phyloP scores from a whole-genome alignment of 2,329 filamentous ascomycete species.

The Cercospora sp. region DNA sequence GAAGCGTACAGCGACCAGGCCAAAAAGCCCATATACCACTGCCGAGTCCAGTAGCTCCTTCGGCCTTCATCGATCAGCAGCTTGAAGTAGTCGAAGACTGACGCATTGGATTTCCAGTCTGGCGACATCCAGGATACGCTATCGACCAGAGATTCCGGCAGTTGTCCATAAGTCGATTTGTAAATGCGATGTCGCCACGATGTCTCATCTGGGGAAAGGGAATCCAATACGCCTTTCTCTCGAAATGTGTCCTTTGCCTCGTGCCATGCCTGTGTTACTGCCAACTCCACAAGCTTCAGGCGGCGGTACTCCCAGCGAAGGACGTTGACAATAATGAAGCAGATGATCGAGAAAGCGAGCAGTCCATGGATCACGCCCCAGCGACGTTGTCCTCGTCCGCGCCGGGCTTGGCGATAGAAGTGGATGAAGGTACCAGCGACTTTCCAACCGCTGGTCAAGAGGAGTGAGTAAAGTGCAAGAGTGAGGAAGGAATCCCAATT shows the following conservation, averaged over 20 bases:
- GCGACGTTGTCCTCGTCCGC: neutral
- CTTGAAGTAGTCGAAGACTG: constrained; percentile 24
- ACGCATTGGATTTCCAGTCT: constrained; percentile 12
- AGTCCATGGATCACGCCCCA: neutral
- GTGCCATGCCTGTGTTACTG: neutral
- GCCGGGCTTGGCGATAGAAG: neutral
- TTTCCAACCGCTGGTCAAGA: neutral
- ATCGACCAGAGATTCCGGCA: neutral
- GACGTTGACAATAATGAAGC: neutral
- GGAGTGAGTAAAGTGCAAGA: constrained; percentile 1
- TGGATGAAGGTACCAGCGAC: neutral
- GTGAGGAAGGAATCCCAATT: neutral
- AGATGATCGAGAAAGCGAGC: constrained; percentile 3
- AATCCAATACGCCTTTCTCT: neutral
- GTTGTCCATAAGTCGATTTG: constrained; percentile 9
- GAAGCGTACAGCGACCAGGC: constrained; percentile 22
- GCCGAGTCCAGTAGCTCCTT: constrained; percentile 25
- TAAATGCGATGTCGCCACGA: neutral
- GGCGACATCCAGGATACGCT: constrained; percentile 1
- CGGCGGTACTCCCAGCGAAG: constrained; percentile 15
- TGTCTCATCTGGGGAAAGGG: neutral
- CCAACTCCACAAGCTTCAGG: constrained; percentile 3
- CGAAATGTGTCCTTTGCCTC: constrained; percentile 1
- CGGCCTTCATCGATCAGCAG: constrained; percentile 13
- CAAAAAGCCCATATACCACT: constrained; percentile 25